Evolutionary conservation across 495 filamentous ascomycete genomes (phyloP).

Genomic region (Penicillium antarcticum): DNA sequence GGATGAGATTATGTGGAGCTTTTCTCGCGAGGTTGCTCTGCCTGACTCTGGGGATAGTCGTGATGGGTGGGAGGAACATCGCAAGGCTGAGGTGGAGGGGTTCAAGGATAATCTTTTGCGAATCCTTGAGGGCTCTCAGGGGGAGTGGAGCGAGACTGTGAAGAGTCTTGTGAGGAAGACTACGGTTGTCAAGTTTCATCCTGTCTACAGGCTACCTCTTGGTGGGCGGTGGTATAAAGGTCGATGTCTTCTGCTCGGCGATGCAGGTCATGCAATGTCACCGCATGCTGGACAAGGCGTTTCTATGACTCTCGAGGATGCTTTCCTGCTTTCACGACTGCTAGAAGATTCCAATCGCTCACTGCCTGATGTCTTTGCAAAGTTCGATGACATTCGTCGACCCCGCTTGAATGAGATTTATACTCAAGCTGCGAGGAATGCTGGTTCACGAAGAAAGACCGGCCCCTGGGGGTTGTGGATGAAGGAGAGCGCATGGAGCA

Average conservation of each 20-base stretch:
- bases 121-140: constrained; percentile 33
- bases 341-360: constrained; percentile 21
- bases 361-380: constrained; percentile 17
- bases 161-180: constrained; percentile 34
- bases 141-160: constrained; percentile 42
- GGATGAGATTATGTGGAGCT: constrained; percentile 29
- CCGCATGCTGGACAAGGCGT: constrained; percentile 45
- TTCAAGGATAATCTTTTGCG: constrained; percentile 29
- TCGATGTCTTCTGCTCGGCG: constrained; percentile 32
- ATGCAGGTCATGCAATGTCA: constrained; percentile 47
- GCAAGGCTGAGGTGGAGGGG: constrained; percentile 33
- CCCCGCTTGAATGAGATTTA: constrained; percentile 28
- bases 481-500: constrained; percentile 20
- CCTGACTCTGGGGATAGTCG: constrained; percentile 26
- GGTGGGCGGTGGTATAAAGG: constrained; percentile 41
- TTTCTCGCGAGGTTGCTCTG: constrained; percentile 22
- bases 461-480: constrained; percentile 25
- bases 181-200: constrained; percentile 45
- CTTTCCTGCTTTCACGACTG: constrained; percentile 32
- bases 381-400: constrained; percentile 26
- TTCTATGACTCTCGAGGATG: constrained; percentile 46
- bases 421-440: constrained; percentile 19
- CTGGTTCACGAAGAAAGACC: constrained; percentile 13
- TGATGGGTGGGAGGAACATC: constrained; percentile 41
- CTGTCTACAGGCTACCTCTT: constrained; percentile 43